A percentile compares a stretch with the other conserved stretches of the same genome.
phyloP scores from a whole-genome alignment of 1,284 basidiomycete genomes.

The Gomphus sp. region DNA sequence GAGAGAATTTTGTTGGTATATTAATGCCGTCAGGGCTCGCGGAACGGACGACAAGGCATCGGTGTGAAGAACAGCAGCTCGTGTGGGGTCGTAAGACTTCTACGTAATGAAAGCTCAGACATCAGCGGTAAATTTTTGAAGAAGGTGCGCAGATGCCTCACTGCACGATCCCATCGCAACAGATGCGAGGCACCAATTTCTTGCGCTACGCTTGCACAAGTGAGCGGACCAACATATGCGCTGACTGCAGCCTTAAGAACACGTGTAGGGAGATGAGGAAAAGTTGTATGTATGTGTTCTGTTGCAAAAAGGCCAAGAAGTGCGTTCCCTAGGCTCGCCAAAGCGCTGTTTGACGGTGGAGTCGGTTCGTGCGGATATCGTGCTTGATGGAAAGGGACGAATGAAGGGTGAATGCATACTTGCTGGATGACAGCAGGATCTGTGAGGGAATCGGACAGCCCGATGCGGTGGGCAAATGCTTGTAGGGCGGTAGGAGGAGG shows the following conservation, averaged over 20 bases:
- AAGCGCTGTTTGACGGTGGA: conserved; percentile 67
- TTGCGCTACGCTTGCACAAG: conserved; percentile 75
- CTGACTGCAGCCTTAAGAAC: conserved; percentile 87
- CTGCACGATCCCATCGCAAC: conserved; percentile 62
- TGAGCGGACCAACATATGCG: conserved; percentile 81
- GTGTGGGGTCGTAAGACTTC: conserved; percentile 31
- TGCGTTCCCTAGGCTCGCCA: conserved; percentile 79
- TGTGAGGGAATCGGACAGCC: conserved; percentile 44
- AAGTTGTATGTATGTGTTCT: conserved; percentile 77
- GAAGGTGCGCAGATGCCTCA: conserved; percentile 26
- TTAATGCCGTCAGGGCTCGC: conserved; percentile 65
- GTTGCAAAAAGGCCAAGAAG: conserved; percentile 87
- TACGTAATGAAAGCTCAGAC: neutral
- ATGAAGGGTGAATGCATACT: conserved; percentile 78
- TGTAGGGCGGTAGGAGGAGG: conserved; percentile 62
- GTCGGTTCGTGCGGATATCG: conserved; percentile 42
- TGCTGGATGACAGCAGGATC: conserved; percentile 50
- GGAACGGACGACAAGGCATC: conserved; percentile 74
- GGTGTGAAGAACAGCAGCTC: conserved; percentile 47
- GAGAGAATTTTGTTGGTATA: conserved; percentile 73
- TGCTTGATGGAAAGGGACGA: conserved; percentile 44
- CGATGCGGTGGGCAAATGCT: conserved; percentile 69
- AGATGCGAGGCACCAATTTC: conserved; percentile 71
- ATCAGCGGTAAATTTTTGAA: neutral
- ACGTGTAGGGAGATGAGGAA: conserved; percentile 86